Base-by-base conservation (phyloP, 1,284 basidiomycete genomes). In the Hemileia vastatrix region DNA sequence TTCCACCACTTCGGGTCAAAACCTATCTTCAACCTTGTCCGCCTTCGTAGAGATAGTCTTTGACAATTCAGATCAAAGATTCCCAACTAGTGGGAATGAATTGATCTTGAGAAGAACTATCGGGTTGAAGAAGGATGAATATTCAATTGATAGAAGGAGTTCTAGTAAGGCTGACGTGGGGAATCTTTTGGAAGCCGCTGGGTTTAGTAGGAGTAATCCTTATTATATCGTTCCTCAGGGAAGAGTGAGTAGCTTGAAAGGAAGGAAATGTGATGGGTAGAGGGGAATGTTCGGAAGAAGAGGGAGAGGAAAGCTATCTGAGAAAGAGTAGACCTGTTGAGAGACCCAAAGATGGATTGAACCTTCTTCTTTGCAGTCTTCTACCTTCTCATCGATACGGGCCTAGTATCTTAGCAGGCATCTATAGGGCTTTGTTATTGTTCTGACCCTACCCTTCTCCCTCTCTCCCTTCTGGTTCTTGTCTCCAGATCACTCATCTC, bases 101-200 rank as follows among this genome's bases (percentile, higher is more conserved):
- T 83, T 93, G 43, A 84, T 89, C 40, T 81, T 96, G 2, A 83
- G 92, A 4, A 83, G 92, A 47, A 98, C 95, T 1, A 97, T 99
- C 64, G 95, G 95, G 66, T 77, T 92, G 54, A 97, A 98, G 81
- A 98, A 98, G 79, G 95, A 98, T 74, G 95, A 98, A 78, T 99
- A 97, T 79, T 90, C 88, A 68, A 81, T 98, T 51, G 95, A 99
- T 78, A 87, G 88, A 78, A 97, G 96, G 79, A 90, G 86, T 67
- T 88, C 89, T 0, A 90, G 85, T 76, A 97, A 96, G 77, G 92
- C 91, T 4, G 95, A 99, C 71, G 90, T 99, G 21, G 93, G 94
- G 89, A 92, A 89, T 72, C 79, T 96, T 18, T 82, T 96, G 27
- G 92, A 96, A 76, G 88, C 86, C 70, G 95, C 95, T 0, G 94